These are phyloP conservation scores for Aureobasidium sp. DNA, from an alignment of 2,329 filamentous ascomycete species.

Conservation along the genomic window DNA sequence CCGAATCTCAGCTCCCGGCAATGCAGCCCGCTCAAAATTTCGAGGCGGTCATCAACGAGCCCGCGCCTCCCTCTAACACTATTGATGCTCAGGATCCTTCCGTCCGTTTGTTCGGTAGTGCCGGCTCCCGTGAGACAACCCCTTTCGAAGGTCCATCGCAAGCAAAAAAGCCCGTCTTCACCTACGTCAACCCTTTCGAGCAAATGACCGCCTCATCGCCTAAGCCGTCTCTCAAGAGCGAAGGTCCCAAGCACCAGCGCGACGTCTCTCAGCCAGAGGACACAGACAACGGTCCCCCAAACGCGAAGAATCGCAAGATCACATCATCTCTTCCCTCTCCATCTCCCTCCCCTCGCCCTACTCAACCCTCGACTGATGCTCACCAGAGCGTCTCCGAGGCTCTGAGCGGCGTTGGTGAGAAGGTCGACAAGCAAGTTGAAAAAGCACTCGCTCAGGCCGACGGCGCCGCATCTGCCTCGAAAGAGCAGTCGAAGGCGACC, in stretches of 20 bases:
- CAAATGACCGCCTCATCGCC: conserved; percentile 61
- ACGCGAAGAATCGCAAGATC: conserved; percentile 33
- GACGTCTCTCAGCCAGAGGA: conserved; percentile 32
- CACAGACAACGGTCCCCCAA: conserved; percentile 24
- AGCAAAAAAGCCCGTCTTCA: conserved; percentile 49
- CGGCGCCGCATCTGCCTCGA: conserved; percentile 34
- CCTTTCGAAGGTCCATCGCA: conserved; percentile 35
- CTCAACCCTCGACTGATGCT: conserved; percentile 16
- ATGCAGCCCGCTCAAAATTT: conserved; percentile 30
- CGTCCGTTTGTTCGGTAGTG: conserved; percentile 27
- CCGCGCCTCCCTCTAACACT: conserved; percentile 24
- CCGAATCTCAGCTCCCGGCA: conserved; percentile 20
- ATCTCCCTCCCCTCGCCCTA: conserved; percentile 18
- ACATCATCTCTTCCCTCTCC: conserved; percentile 20
- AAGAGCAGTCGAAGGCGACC: conserved; percentile 45
- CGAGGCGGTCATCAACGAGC: conserved; percentile 38
- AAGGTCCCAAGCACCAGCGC: conserved; percentile 33
- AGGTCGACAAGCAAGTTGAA: conserved; percentile 55
- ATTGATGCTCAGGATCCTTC: conserved; percentile 21
- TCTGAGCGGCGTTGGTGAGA: conserved; percentile 57
- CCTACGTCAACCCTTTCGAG: conserved; percentile 67
- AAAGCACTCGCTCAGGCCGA: conserved; percentile 55
- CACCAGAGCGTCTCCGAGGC: conserved; percentile 58
- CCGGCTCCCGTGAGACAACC: conserved; percentile 22
- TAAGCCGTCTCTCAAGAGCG: neutral